These are phyloP conservation scores for Backusella macrospora DNA, from an alignment of 192 early-diverging fungal species.

Conservation along the genomic window DNA sequence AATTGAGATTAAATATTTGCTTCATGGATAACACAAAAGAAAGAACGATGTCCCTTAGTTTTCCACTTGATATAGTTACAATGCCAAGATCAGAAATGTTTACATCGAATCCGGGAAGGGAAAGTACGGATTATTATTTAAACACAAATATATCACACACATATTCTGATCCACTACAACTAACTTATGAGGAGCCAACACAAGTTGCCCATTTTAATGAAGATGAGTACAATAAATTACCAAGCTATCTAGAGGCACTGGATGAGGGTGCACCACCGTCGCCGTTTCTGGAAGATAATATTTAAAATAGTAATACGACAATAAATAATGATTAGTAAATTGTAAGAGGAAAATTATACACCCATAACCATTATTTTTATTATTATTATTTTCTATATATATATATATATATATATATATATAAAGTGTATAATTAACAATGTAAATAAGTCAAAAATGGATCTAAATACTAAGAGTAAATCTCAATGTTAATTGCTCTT, in stretches of 20 bases:
- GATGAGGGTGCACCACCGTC: constrained; percentile 10
- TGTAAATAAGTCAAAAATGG: background rate
- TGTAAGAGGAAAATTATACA: background rate
- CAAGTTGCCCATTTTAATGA: background rate
- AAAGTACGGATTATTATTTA: background rate
- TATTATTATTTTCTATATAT: background rate
- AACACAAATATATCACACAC: background rate
- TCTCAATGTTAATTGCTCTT: background rate
- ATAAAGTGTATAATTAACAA: too few relatives aligned
- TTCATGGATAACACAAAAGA: constrained; percentile 5
- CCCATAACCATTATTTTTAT: background rate
- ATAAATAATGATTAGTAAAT: background rate
- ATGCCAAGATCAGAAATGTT: background rate
- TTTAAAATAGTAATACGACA: constrained; percentile 16
- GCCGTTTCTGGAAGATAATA: constrained; percentile 22
- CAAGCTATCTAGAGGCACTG: constrained; percentile 8
- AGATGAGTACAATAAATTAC: constrained; percentile 8
- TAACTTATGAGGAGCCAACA: background rate
- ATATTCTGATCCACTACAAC: background rate
- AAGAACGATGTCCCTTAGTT: constrained; percentile 9
- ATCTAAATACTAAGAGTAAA: constrained; percentile 6
- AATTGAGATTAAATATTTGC: background rate
- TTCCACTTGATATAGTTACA: background rate
- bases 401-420: too few relatives aligned
- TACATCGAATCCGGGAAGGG: background rate